Percentiles rank a stretch among this genome's conserved stretches.
phyloP scores from a whole-genome alignment of 129 eudicot species.

The Arctium minus region DNA sequence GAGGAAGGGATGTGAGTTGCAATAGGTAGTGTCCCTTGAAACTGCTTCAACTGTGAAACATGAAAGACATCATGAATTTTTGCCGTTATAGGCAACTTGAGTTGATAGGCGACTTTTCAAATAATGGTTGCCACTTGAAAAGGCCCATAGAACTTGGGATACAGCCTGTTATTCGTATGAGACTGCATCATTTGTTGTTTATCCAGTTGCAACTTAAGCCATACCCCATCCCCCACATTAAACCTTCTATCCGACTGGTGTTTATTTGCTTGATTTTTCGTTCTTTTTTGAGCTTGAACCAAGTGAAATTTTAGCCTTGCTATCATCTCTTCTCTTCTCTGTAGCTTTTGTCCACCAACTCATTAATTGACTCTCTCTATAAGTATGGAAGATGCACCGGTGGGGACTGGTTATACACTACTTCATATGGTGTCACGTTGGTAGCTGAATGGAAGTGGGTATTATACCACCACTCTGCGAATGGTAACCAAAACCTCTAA shows the following conservation, averaged over 20 bases:
- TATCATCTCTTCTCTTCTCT: too few species aligned
- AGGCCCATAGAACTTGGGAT: conserved; percentile 10
- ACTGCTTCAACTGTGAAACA: neutral
- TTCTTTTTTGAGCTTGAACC: too few species aligned
- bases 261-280: too few species aligned
- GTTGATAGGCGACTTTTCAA: conserved; percentile 1
- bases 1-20: too few species aligned
- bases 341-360: too few species aligned
- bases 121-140: neutral
- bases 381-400: too few species aligned
- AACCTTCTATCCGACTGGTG: neutral
- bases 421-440: neutral
- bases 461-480: conserved; percentile 4
- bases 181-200: neutral
- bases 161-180: neutral
- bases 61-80: neutral
- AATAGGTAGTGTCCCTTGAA: neutral
- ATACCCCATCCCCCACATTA: neutral
- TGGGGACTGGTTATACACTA: neutral
- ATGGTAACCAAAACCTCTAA: neutral
- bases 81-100: neutral
- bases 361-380: too few species aligned
- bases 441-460: neutral
- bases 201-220: conserved; percentile 4
- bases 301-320: too few species aligned